phyloP scores from a whole-genome alignment of 805 yeast species.

The Nakazawaea laoshanensis region DNA sequence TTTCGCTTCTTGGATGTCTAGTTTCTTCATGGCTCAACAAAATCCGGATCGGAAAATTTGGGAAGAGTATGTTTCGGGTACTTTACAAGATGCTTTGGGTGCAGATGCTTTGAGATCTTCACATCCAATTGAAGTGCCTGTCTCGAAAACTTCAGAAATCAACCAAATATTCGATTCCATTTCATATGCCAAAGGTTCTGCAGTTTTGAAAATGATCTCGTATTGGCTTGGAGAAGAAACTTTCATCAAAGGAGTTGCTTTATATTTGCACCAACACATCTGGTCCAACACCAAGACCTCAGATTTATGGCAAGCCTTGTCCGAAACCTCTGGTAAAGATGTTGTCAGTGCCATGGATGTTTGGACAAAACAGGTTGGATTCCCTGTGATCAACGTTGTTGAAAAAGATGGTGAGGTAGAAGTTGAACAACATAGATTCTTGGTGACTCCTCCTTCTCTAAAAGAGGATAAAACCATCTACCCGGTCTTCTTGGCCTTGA shows the following conservation, averaged over 20 bases:
- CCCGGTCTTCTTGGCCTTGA: slow-evolving; percentile 62
- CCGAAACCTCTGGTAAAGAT: slow-evolving; percentile 55
- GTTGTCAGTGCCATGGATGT: slow-evolving; percentile 56
- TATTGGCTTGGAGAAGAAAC: slow-evolving; percentile 58
- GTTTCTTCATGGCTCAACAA: slow-evolving; percentile 56
- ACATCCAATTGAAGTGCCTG: slow-evolving; percentile 79
- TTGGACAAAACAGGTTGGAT: slow-evolving; percentile 61
- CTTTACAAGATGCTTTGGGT: slow-evolving; percentile 41
- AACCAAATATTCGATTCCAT: slow-evolving; percentile 79
- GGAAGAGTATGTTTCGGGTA: slow-evolving; percentile 41
- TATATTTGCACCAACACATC: slow-evolving; percentile 53
- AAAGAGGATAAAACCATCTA: slow-evolving; percentile 40
- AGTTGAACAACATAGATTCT: slow-evolving; percentile 42
- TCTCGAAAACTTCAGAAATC: slow-evolving; percentile 67
- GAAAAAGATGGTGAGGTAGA: slow-evolving; percentile 25
- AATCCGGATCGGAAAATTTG: slow-evolving; percentile 81
- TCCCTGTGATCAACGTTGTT: slow-evolving; percentile 48
- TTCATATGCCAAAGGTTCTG: slow-evolving; percentile 76
- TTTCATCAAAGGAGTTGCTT: slow-evolving; percentile 67
- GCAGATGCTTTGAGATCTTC: slow-evolving; percentile 54
- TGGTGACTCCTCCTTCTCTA: slow-evolving; percentile 45
- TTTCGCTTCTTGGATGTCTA: slow-evolving; percentile 86
- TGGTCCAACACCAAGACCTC: slow-evolving; percentile 67
- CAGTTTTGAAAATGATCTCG: slow-evolving; percentile 70
- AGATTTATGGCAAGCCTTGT: slow-evolving; percentile 64